Conservation (phyloP, 768 basidiomycete species). For the Mycena crocata region DNA sequence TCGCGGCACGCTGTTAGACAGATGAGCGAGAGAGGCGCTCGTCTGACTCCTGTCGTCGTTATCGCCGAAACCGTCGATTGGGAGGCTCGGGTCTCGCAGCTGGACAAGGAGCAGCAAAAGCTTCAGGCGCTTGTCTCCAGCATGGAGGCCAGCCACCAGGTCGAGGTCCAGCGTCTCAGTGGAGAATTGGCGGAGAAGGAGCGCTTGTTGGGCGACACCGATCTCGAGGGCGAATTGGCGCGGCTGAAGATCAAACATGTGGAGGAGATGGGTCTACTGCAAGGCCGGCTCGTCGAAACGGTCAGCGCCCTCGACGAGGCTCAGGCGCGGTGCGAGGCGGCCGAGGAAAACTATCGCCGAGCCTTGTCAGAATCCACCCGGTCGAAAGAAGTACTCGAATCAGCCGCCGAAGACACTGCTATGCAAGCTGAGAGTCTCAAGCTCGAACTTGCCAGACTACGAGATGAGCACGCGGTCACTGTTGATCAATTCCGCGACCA, state of each 20-base stretch:
- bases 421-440: constrained; percentile 28
- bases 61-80: constrained; percentile 22
- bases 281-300: constrained; percentile 49
- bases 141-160: constrained; percentile 39
- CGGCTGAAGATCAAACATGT: constrained; percentile 50
- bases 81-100: constrained; percentile 23
- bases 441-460: constrained; percentile 24
- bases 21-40: constrained; percentile 13
- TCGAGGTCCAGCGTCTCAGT: constrained; percentile 42
- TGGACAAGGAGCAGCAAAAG: constrained; percentile 26
- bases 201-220: constrained; percentile 34
- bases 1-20: constrained; percentile 41
- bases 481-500: constrained; percentile 37
- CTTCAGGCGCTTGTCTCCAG: constrained; percentile 28
- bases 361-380: constrained; percentile 45
- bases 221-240: constrained; percentile 42
- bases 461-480: constrained; percentile 32
- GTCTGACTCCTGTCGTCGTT: neutral
- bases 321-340: constrained; percentile 46
- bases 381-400: constrained; percentile 46
- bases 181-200: constrained; percentile 42
- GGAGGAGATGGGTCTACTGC: constrained; percentile 50
- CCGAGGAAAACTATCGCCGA: constrained; percentile 48
- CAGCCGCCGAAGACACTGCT: constrained; percentile 35
- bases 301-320: constrained; percentile 49